These are phyloP conservation scores for Emergomyces africanus DNA, from an alignment of 2,329 filamentous ascomycete species.

Conservation along the genomic window DNA sequence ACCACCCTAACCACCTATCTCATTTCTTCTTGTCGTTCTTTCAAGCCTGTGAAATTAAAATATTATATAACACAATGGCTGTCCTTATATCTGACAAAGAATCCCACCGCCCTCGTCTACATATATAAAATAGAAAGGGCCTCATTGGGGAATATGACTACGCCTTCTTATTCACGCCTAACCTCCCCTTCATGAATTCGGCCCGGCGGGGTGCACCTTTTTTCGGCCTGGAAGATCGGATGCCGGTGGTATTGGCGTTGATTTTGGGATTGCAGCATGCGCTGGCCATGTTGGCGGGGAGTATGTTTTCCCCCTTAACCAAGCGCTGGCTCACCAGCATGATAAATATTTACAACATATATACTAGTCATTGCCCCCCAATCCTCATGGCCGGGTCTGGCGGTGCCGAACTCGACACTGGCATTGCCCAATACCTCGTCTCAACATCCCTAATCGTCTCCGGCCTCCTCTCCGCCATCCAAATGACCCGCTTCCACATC, in stretches of 20 bases:
- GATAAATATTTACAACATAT: conserved; percentile 8
- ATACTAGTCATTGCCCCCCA: conserved; percentile 43
- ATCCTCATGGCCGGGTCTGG: conserved; percentile 46
- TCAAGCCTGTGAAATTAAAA: neutral
- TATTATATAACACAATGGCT: neutral
- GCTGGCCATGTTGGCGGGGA: conserved; percentile 50
- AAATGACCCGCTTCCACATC: conserved; percentile 55
- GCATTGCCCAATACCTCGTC: conserved; percentile 51
- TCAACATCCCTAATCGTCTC: conserved; percentile 57
- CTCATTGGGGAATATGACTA: conserved; percentile 84
- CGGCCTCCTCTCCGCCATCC: conserved; percentile 51
- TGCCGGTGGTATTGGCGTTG: conserved; percentile 53
- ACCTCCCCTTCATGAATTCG: conserved; percentile 69
- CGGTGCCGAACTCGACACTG: conserved; percentile 44
- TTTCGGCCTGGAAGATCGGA: conserved; percentile 56
- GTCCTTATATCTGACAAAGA: neutral
- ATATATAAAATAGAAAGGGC: conserved; percentile 42
- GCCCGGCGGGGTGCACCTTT: conserved; percentile 48
- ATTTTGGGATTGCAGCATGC: conserved; percentile 59
- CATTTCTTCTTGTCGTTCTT: neutral
- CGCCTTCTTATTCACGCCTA: conserved; percentile 69
- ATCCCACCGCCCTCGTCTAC: neutral
- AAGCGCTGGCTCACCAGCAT: too few species aligned
- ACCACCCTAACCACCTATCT: too few species aligned
- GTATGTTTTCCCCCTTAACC: conserved; percentile 11